Percentiles rank a stretch among this genome's conserved stretches.
Evolutionary conservation across 305 asterid genomes (phyloP).

Genomic region (Caryopteris hybrid): DNA sequence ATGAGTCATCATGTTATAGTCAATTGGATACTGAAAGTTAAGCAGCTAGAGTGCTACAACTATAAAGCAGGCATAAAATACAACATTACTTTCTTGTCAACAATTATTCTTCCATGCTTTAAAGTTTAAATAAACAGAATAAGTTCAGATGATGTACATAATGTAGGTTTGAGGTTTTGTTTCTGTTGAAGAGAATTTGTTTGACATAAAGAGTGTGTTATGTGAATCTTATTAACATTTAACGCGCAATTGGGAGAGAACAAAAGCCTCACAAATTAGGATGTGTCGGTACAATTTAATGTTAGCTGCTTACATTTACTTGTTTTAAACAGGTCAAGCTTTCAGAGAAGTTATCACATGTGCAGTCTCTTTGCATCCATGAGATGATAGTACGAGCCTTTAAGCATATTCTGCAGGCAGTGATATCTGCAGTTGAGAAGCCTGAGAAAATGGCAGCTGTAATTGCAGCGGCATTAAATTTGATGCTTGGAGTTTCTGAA

Average conservation of each 20-base stretch:
- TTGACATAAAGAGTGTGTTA: slow-evolving; percentile 1
- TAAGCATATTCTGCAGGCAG: slow-evolving; percentile 92
- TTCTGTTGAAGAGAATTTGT: too few species aligned
- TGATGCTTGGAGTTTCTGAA: slow-evolving; percentile 92
- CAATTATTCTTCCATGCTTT: too few species aligned
- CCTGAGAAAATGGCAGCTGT: slow-evolving; percentile 68
- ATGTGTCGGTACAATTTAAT: slow-evolving; percentile 9
- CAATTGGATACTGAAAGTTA: too few species aligned
- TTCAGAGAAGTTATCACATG: slow-evolving; percentile 92
- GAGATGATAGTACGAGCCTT: slow-evolving; percentile 96
- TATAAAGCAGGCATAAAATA: too few species aligned
- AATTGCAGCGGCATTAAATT: slow-evolving; percentile 76
- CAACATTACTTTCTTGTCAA: too few species aligned
- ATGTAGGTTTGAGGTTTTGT: too few species aligned
- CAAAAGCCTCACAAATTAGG: background rate
- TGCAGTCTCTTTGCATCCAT: slow-evolving; percentile 93
- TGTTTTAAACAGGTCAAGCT: slow-evolving; percentile 75
- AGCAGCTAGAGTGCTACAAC: too few species aligned
- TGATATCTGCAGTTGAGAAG: slow-evolving; percentile 64
- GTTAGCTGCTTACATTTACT: slow-evolving; percentile 17
- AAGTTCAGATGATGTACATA: too few species aligned
- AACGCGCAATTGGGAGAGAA: slow-evolving; percentile 9
- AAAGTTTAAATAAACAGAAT: too few species aligned
- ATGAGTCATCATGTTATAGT: too few species aligned
- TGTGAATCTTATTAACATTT: background rate